These are phyloP conservation scores for Phytophthora multivora DNA, from an alignment of 352 stramenopile genomes.

Conservation along the genomic window DNA sequence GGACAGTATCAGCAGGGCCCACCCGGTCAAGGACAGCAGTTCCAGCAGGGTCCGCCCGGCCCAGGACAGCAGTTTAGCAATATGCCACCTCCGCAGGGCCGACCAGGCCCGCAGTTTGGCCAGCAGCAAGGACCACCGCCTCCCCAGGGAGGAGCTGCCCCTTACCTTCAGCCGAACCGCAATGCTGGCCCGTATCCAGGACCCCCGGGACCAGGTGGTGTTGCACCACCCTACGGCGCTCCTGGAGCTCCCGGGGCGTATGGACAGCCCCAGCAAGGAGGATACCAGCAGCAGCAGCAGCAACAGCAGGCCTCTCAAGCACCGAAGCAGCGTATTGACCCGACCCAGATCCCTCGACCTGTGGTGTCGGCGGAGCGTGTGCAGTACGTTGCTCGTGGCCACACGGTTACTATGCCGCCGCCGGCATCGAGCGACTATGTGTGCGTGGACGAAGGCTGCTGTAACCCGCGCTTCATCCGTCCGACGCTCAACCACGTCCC, in stretches of 20 bases:
- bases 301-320: constrained; percentile 40
- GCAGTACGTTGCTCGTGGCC: constrained; percentile 78
- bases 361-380: constrained; percentile 65
- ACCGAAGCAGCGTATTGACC: constrained; percentile 85
- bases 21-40: constrained; percentile 13
- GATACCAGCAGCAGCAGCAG: constrained; percentile 38
- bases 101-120: constrained; percentile 23
- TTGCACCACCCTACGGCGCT: constrained; percentile 27
- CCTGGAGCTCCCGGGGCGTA: constrained; percentile 23
- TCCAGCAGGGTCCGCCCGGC: background rate
- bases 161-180: constrained; percentile 39
- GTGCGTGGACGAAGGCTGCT: constrained; percentile 86
- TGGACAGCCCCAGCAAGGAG: constrained; percentile 37
- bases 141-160: constrained; percentile 29
- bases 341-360: constrained; percentile 87
- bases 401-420: constrained; percentile 85
- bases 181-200: constrained; percentile 40
- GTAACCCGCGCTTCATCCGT: constrained; percentile 90
- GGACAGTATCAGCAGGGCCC: constrained; percentile 20
- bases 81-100: constrained; percentile 18
- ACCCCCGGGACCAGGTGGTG: constrained; percentile 16
- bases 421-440: constrained; percentile 80
- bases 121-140: constrained; percentile 29
- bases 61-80: constrained; percentile 23
- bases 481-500: constrained; percentile 88